Conservation (phyloP, 2,329 filamentous ascomycete genomes). For the Colletotrichum trifolii region DNA sequence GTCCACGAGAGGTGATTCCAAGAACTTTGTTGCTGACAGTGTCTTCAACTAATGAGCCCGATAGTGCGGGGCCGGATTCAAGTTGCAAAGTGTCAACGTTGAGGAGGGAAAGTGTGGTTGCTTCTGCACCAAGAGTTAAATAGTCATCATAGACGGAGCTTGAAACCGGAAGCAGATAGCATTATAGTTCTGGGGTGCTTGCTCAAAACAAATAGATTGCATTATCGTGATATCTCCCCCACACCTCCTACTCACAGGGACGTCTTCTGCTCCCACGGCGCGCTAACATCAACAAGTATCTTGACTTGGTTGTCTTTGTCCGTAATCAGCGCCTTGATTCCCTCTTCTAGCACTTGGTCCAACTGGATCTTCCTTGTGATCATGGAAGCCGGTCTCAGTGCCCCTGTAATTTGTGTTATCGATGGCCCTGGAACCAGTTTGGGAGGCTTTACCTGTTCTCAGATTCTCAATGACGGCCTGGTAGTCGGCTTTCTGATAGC, state of each 20-base stretch:
- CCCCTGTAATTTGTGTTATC: constrained; percentile 11
- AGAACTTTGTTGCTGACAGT: too few relatives aligned
- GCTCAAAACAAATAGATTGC: background rate
- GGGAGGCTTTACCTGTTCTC: constrained; percentile 31
- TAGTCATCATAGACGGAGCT: too few relatives aligned
- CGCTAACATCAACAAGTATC: constrained; percentile 56
- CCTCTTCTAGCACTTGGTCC: constrained; percentile 61
- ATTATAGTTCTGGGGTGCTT: background rate
- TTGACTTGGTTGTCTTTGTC: constrained; percentile 68
- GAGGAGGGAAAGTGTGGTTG: too few relatives aligned
- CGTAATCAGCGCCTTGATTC: constrained; percentile 61
- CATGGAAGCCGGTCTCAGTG: constrained; percentile 60
- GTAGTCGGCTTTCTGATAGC: constrained; percentile 39
- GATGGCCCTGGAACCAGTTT: fast-evolving
- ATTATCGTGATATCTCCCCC: background rate
- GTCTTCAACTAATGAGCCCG: too few relatives aligned
- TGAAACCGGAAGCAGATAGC: too few relatives aligned
- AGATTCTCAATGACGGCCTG: constrained; percentile 41
- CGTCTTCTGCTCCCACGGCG: background rate
- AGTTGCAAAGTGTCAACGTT: background rate
- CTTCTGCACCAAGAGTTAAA: too few relatives aligned
- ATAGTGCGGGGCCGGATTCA: too few relatives aligned
- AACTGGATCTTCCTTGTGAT: constrained; percentile 64
- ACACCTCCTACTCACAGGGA: background rate
- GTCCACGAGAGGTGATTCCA: too few relatives aligned